Evolutionary conservation across 768 basidiomycete genomes (phyloP).

Genomic region (Tylopilus felleus): DNA sequence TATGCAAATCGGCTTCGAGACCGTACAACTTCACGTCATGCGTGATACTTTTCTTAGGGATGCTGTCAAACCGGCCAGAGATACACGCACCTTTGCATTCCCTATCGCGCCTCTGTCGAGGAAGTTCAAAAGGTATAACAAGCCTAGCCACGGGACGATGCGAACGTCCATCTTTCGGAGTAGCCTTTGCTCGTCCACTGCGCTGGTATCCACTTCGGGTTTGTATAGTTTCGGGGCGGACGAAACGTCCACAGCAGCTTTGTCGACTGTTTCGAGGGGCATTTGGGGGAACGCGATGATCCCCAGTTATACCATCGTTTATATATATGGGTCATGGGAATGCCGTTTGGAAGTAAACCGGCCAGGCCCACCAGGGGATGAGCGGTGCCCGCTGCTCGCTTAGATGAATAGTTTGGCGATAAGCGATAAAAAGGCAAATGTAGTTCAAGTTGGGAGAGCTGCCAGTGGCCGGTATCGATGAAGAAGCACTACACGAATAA

Average conservation of each 20-base stretch:
- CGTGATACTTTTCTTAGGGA: neutral
- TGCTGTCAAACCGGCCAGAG: neutral
- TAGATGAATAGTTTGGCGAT: neutral
- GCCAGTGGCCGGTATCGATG: neutral
- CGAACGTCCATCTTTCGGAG: constrained; percentile 59
- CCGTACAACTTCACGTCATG: constrained; percentile 47
- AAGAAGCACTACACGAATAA: constrained; percentile 45
- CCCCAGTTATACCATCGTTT: neutral
- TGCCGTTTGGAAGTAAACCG: neutral
- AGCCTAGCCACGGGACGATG: constrained; percentile 71
- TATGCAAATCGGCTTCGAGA: constrained; percentile 52
- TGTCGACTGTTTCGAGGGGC: constrained; percentile 1
- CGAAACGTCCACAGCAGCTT: neutral
- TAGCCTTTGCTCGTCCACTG: constrained; percentile 53
- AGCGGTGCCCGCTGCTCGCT: neutral
- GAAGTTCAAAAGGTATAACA: constrained; percentile 75
- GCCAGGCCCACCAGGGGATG: neutral
- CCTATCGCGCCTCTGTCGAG: constrained; percentile 63
- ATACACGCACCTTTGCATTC: constrained; percentile 60
- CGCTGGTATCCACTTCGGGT: constrained; percentile 49
- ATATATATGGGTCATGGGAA: neutral
- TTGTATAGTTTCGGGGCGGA: constrained; percentile 36
- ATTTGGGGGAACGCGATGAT: neutral
- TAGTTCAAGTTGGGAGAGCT: neutral
- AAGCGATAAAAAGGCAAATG: neutral